Percentiles rank a stretch among this genome's conserved stretches.
These are phyloP conservation scores for Exophiala dermatitidis DNA, from an alignment of 2,329 filamentous ascomycete genomes.

Conservation along the genomic window DNA sequence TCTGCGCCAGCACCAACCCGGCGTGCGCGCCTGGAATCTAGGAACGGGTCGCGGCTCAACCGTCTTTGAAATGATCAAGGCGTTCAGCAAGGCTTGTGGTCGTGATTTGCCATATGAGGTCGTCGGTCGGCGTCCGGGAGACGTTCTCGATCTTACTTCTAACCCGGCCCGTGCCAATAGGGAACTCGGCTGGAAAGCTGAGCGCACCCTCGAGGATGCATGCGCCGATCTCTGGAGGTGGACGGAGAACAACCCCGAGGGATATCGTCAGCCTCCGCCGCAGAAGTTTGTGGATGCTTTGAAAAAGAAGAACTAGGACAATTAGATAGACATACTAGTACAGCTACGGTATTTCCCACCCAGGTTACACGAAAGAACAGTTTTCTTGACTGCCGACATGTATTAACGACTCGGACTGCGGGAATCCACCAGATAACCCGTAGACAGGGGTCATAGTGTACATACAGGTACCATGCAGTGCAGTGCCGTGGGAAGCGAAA, in stretches of 20 bases:
- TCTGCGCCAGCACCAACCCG: constrained; percentile 74
- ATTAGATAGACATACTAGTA: too few species aligned
- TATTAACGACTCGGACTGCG: too few species aligned
- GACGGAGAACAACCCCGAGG: constrained; percentile 94
- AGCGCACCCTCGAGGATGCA: constrained; percentile 82
- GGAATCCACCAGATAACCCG: too few species aligned
- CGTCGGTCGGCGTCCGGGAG: constrained; percentile 70
- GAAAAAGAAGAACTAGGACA: constrained; percentile 35
- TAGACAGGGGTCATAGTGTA: too few species aligned
- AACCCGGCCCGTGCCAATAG: constrained; percentile 80
- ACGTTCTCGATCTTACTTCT: constrained; percentile 90
- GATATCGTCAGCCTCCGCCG: constrained; percentile 88
- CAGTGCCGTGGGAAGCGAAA: too few species aligned
- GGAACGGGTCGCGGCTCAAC: constrained; percentile 92
- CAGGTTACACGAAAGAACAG: too few species aligned
- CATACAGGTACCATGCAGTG: too few species aligned
- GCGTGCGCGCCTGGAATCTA: constrained; percentile 92
- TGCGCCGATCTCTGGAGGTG: constrained; percentile 94
- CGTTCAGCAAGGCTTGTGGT: constrained; percentile 81
- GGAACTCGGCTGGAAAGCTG: constrained; percentile 88
- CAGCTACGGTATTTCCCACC: too few species aligned
- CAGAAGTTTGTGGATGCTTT: constrained; percentile 64
- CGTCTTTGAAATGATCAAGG: constrained; percentile 94
- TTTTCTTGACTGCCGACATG: too few species aligned
- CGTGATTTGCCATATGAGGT: constrained; percentile 82